Evolutionary conservation across 2,329 filamentous ascomycete genomes (phyloP).

Genomic region (Sclerotiophoma versabilis): DNA sequence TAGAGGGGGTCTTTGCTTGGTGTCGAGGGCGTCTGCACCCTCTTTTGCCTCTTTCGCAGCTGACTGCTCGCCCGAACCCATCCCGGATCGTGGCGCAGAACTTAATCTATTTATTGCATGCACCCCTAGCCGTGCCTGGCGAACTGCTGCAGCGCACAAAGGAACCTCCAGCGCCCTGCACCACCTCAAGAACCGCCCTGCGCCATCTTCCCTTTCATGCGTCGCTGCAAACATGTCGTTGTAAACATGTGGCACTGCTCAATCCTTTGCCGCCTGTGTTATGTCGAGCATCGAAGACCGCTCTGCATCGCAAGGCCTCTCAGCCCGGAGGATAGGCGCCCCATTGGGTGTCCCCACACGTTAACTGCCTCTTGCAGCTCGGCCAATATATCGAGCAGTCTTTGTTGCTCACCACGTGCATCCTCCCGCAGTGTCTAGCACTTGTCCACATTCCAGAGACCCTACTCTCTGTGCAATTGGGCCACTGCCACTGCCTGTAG

Average conservation of each 20-base stretch:
- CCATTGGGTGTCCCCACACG: constrained; percentile 4
- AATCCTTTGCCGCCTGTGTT: constrained; percentile 1
- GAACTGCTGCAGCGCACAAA: constrained; percentile 15
- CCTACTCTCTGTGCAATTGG: neutral
- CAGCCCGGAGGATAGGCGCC: constrained; percentile 3
- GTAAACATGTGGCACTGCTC: constrained; percentile 4
- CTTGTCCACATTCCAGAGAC: constrained; percentile 7
- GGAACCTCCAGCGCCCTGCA: constrained; percentile 6
- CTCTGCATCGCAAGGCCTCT: constrained; percentile 14
- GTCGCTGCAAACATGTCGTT: constrained; percentile 21
- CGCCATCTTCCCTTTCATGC: constrained; percentile 1
- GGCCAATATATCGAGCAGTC: constrained; percentile 34
- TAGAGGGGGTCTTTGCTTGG: constrained; percentile 13
- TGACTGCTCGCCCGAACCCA: constrained; percentile 20
- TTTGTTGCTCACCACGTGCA: constrained; percentile 16
- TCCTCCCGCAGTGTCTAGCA: constrained; percentile 3
- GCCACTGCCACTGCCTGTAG: neutral
- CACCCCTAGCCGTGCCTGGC: constrained; percentile 11
- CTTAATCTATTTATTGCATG: constrained; percentile 20
- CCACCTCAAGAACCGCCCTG: constrained; percentile 9
- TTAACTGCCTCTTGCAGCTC: constrained; percentile 19
- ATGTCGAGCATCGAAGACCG: neutral
- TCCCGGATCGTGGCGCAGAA: constrained; percentile 18
- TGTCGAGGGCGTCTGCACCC: constrained; percentile 3
- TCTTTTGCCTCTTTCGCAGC: constrained; percentile 13